A percentile compares a stretch with the other conserved stretches of the same genome.
Evolutionary conservation across 495 filamentous ascomycete genomes (phyloP).

Genomic region (Neurospora africana): DNA sequence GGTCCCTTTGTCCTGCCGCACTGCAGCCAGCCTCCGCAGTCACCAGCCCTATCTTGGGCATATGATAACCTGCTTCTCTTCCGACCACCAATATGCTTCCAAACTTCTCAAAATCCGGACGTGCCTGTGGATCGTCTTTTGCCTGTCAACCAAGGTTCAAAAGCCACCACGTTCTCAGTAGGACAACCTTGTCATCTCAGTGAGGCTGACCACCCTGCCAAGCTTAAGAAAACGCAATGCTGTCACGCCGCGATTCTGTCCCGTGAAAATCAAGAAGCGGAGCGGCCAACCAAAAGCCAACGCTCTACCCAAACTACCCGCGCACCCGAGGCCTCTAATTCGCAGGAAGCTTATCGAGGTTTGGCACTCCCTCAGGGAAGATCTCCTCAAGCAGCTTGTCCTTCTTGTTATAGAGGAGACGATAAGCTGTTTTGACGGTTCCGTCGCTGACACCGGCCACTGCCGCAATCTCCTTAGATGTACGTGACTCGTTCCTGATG

Average conservation of each 20-base stretch:
- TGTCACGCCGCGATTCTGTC: background rate
- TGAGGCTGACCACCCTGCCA: background rate
- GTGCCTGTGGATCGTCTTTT: background rate
- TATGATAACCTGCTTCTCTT: background rate
- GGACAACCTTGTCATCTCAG: background rate
- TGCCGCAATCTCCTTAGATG: conserved; percentile 70
- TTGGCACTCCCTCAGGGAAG: conserved; percentile 56
- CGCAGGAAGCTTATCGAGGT: conserved; percentile 55
- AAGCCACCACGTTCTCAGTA: background rate
- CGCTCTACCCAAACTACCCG: background rate
- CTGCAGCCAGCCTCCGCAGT: background rate
- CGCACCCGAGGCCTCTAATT: conserved; percentile 12
- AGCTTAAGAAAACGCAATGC: background rate
- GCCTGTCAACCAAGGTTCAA: background rate
- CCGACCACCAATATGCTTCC: background rate
- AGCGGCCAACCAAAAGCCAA: background rate
- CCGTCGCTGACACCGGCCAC: conserved; percentile 88
- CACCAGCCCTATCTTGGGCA: background rate
- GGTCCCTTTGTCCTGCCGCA: background rate
- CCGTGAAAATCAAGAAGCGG: background rate
- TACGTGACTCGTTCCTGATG: conserved; percentile 65
- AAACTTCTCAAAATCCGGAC: background rate
- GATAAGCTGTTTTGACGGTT: conserved; percentile 91
- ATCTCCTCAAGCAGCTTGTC: conserved; percentile 67
- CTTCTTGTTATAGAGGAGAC: conserved; percentile 62